These are phyloP conservation scores for Westerdykella sp. DNA, from an alignment of 2,329 filamentous ascomycete species.

Conservation along the genomic window DNA sequence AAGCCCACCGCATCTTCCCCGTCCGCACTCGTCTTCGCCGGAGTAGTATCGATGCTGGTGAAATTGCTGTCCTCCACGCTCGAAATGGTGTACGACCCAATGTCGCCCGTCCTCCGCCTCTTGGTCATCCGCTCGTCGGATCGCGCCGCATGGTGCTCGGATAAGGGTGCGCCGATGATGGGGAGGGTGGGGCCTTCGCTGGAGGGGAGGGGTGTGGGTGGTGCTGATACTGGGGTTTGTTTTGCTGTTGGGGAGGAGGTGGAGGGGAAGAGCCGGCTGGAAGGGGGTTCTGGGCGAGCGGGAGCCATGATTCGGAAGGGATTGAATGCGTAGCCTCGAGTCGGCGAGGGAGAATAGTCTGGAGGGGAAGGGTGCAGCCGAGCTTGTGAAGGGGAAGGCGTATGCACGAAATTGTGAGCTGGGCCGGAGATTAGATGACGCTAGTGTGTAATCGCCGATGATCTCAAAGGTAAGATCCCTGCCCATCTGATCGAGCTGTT, in stretches of 20 bases:
- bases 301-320: neutral
- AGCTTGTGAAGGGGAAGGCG: neutral
- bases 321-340: neutral
- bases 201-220: conserved; percentile 9
- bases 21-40: neutral
- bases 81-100: no score
- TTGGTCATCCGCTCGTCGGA: neutral
- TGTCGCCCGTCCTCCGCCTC: conserved; percentile 8
- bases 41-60: neutral
- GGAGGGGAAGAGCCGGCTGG: conserved; percentile 10
- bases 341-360: neutral
- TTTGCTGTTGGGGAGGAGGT: conserved; percentile 6
- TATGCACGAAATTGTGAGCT: neutral
- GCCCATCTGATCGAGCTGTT: no score
- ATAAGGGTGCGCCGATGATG: conserved; percentile 5
- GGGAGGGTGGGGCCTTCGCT: conserved; percentile 20
- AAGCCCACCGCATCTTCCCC: neutral
- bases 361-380: neutral
- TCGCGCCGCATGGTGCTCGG: neutral
- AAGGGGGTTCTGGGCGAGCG: neutral
- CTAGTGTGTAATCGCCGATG: neutral
- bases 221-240: conserved; percentile 1
- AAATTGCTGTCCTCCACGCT: no score
- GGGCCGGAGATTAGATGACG: neutral
- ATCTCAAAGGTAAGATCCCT: no score